A percentile compares a stretch with the other conserved stretches of the same genome.
Conservation (phyloP, 192 early-diverging fungal genomes). For the Mortierella hygrophila region DNA sequence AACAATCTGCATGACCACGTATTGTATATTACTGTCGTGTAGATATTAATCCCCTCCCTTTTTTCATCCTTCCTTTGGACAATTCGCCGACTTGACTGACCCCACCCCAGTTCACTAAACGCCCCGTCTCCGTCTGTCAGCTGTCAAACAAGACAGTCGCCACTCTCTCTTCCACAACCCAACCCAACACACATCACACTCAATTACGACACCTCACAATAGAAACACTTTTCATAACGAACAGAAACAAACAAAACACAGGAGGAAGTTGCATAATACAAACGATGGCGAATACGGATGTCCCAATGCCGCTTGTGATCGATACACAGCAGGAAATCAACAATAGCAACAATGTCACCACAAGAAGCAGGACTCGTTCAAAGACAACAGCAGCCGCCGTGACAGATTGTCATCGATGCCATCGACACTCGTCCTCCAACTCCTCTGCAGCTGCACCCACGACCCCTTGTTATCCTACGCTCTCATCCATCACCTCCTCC, state of each 20-base stretch:
- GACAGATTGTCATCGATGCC: constrained; percentile 7
- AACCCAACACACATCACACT: no score
- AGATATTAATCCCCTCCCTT: background rate
- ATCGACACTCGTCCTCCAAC: constrained; percentile 14
- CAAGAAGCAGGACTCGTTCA: background rate
- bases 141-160: background rate
- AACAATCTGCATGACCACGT: constrained; percentile 7
- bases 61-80: background rate
- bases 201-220: background rate
- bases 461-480: background rate
- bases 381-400: background rate
- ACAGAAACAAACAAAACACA: background rate
- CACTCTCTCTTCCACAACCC: no score
- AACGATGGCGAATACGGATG: background rate
- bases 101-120: background rate
- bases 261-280: background rate
- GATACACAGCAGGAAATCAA: background rate
- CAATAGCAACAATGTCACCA: background rate
- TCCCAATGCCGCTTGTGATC: background rate
- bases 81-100: background rate
- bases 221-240: background rate
- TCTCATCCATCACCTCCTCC: background rate
- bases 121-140: background rate
- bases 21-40: background rate
- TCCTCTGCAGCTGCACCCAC: background rate